A percentile compares a stretch with the other conserved stretches of the same genome.
These are phyloP conservation scores for Amanita jacksonii DNA, from an alignment of 768 basidiomycete genomes.

Conservation along the genomic window DNA sequence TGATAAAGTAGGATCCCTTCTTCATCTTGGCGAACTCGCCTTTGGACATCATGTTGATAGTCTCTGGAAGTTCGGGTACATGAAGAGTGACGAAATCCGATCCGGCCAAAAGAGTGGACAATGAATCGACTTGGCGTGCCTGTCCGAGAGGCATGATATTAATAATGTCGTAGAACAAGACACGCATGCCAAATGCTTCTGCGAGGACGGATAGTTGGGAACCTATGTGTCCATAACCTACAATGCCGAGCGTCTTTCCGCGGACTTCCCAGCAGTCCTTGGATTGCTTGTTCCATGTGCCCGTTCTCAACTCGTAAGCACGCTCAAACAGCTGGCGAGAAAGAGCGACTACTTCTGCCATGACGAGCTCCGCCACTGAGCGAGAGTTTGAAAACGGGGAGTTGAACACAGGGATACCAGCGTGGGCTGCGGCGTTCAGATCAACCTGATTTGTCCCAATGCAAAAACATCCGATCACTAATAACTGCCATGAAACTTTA, in stretches of 20 bases:
- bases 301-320: constrained; percentile 75
- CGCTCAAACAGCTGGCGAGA: constrained; percentile 93
- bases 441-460: constrained; percentile 99
- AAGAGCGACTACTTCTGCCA: constrained; percentile 87
- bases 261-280: constrained; percentile 98
- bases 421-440: constrained; percentile 67
- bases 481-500: constrained; percentile 45
- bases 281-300: constrained; percentile 98
- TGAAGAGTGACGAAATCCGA: constrained; percentile 96
- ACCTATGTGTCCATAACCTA: constrained; percentile 98
- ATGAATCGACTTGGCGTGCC: constrained; percentile 80
- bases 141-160: constrained; percentile 97
- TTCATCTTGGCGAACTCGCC: constrained; percentile 86
- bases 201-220: constrained; percentile 94
- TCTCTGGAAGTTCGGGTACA: constrained; percentile 94
- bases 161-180: constrained; percentile 90
- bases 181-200: constrained; percentile 92
- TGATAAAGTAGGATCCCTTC: constrained; percentile 89
- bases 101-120: constrained; percentile 60
- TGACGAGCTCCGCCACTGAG: constrained; percentile 96
- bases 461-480: constrained; percentile 98
- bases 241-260: constrained; percentile 95
- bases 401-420: constrained; percentile 97
- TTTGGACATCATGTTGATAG: constrained; percentile 83
- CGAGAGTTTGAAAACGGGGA: constrained; percentile 99